phyloP scores from a whole-genome alignment of 2,329 filamentous ascomycete species.

The Dactylellina cionopaga region DNA sequence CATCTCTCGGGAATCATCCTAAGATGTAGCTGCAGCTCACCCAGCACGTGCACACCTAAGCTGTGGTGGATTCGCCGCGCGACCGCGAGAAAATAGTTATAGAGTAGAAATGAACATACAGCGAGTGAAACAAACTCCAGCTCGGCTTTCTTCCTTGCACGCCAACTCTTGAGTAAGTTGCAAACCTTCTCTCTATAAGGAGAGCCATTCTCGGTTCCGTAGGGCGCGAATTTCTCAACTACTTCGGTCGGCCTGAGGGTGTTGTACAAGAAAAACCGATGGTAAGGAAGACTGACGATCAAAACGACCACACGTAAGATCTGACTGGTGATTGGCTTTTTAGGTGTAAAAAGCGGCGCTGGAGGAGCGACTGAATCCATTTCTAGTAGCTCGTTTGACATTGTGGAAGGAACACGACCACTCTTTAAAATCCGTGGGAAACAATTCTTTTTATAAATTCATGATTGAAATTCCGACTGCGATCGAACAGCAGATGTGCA shows the following conservation, averaged over 20 bases:
- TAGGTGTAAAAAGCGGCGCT: neutral
- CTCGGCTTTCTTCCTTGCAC: conserved; percentile 20
- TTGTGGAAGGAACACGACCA: no score
- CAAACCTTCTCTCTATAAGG: conserved; percentile 24
- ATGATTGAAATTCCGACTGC: no score
- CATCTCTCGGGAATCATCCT: no score
- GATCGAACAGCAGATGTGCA: no score
- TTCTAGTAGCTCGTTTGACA: no score
- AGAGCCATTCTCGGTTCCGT: conserved; percentile 28
- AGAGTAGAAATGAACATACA: neutral
- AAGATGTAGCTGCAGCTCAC: no score
- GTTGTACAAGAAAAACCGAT: conserved; percentile 33
- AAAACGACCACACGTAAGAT: conserved; percentile 12
- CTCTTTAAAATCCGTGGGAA: no score
- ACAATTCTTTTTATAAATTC: no score
- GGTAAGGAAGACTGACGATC: conserved; percentile 20
- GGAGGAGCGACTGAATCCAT: no score
- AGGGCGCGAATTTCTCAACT: conserved; percentile 15
- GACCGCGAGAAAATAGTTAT: neutral
- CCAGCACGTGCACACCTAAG: no score
- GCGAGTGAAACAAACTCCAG: conserved; percentile 26
- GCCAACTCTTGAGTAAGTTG: conserved; percentile 22
- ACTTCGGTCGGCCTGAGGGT: conserved; percentile 16
- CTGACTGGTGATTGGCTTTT: conserved; percentile 16
- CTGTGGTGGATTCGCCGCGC: neutral